phyloP scores from a whole-genome alignment of 345 rosid species.

The Acer negundo region DNA sequence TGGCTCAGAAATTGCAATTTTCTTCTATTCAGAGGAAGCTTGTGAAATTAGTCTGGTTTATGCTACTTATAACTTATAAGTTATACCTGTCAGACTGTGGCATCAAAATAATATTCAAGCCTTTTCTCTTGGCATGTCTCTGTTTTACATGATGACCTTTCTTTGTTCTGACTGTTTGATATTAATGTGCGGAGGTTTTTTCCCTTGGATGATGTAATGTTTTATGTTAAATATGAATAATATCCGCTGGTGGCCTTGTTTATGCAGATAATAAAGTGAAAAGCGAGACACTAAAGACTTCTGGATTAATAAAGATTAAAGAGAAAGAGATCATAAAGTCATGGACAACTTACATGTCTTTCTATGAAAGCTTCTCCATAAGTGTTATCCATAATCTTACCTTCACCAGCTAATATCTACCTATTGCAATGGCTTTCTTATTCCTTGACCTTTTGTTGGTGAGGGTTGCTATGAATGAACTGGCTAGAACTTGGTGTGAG shows the following conservation, averaged over 20 bases:
- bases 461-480: conserved; percentile 41
- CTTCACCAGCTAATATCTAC: conserved; percentile 39
- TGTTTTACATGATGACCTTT: not conserved
- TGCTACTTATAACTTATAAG: not conserved
- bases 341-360: conserved; percentile 41
- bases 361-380: conserved; percentile 39
- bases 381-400: conserved; percentile 39
- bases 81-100: not conserved
- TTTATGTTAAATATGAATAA: conserved; percentile 32
- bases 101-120: not conserved
- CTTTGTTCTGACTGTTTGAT: conserved; percentile 13
- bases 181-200: conserved; percentile 19
- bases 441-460: conserved; percentile 34
- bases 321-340: conserved; percentile 51
- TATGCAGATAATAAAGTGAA: conserved; percentile 67
- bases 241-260: conserved; percentile 52
- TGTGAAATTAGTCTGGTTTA: not conserved
- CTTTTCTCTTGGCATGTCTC: not conserved
- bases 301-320: conserved; percentile 49
- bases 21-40: not conserved
- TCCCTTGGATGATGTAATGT: conserved; percentile 23
- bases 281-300: conserved; percentile 52
- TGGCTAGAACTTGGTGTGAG: conserved; percentile 27
- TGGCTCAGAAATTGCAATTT: not conserved
- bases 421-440: conserved; percentile 29